A percentile compares a stretch with the other conserved stretches of the same genome.
Evolutionary conservation across 331 rosid species (phyloP).

Genomic region (Malus hybrid): DNA sequence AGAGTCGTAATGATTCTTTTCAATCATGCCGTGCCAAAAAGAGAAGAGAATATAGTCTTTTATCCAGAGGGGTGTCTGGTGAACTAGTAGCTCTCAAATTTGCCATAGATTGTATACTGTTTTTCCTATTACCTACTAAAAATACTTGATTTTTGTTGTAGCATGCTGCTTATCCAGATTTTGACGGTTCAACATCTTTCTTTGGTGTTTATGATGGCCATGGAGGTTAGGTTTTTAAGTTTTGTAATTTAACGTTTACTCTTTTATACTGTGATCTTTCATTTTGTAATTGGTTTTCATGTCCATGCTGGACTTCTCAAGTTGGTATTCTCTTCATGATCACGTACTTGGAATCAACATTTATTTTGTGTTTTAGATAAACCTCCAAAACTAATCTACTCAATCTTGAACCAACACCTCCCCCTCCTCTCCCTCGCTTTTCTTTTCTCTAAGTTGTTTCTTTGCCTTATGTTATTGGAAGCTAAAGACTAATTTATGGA

Average conservation of each 20-base stretch:
- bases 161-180: slow-evolving; percentile 82
- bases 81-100: background rate
- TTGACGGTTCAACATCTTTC: slow-evolving; percentile 76
- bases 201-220: slow-evolving; percentile 98
- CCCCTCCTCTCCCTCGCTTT: background rate
- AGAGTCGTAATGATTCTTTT: background rate
- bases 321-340: too few species aligned
- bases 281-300: background rate
- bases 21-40: background rate
- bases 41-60: background rate
- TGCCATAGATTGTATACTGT: background rate
- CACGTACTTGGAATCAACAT: too few species aligned
- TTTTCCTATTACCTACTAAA: background rate
- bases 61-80: background rate
- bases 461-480: background rate
- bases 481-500: background rate
- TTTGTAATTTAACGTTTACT: background rate
- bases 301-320: background rate
- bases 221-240: slow-evolving; percentile 59
- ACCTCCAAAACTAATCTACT: background rate
- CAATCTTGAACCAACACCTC: background rate
- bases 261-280: background rate
- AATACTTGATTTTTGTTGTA: slow-evolving; percentile 27
- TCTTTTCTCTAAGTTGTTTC: background rate
- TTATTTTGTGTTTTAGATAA: background rate